Evolutionary conservation across 768 basidiomycete species (phyloP).

Genomic region (Rhizopogon salebrosus): DNA sequence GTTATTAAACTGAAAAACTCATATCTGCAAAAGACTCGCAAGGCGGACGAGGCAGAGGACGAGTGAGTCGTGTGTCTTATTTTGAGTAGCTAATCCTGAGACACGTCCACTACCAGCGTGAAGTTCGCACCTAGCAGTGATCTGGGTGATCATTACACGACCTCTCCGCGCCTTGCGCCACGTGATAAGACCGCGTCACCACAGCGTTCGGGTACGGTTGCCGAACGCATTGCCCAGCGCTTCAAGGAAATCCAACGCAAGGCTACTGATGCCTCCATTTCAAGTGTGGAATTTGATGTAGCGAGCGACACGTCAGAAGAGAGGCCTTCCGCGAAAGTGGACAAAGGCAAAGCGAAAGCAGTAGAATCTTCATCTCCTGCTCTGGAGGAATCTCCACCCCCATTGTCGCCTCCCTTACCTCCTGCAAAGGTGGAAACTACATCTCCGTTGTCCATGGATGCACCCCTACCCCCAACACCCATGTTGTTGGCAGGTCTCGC

Average conservation of each 20-base stretch:
- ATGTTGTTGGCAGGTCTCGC: slow-evolving; percentile 76
- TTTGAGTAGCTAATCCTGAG: slow-evolving; percentile 1
- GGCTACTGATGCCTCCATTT: slow-evolving; percentile 29
- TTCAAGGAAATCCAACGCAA: slow-evolving; percentile 75
- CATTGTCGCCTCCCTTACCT: slow-evolving; percentile 57
- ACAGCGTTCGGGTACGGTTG: slow-evolving; percentile 69
- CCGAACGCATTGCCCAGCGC: slow-evolving; percentile 81
- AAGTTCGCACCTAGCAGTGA: slow-evolving; percentile 79
- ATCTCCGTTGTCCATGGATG: slow-evolving; percentile 27
- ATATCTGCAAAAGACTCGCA: slow-evolving; percentile 73
- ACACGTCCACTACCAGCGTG: slow-evolving; percentile 43
- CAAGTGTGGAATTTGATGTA: slow-evolving; percentile 20
- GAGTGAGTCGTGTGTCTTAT: slow-evolving; percentile 54
- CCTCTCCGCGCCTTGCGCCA: slow-evolving; percentile 66
- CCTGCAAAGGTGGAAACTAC: slow-evolving; percentile 37
- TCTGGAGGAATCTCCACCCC: slow-evolving; percentile 49
- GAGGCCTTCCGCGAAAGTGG: slow-evolving; percentile 48
- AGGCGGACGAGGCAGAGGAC: slow-evolving; percentile 90
- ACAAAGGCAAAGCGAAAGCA: slow-evolving; percentile 80
- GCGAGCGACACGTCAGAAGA: slow-evolving; percentile 23
- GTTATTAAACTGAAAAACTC: slow-evolving; percentile 65
- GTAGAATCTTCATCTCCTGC: slow-evolving; percentile 32
- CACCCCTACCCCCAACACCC: slow-evolving; percentile 41
- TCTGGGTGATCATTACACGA: slow-evolving; percentile 69
- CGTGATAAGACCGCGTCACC: slow-evolving; percentile 48